Evolutionary conservation across 2,329 filamentous ascomycete species (phyloP).

Genomic region (Claviceps sp.): DNA sequence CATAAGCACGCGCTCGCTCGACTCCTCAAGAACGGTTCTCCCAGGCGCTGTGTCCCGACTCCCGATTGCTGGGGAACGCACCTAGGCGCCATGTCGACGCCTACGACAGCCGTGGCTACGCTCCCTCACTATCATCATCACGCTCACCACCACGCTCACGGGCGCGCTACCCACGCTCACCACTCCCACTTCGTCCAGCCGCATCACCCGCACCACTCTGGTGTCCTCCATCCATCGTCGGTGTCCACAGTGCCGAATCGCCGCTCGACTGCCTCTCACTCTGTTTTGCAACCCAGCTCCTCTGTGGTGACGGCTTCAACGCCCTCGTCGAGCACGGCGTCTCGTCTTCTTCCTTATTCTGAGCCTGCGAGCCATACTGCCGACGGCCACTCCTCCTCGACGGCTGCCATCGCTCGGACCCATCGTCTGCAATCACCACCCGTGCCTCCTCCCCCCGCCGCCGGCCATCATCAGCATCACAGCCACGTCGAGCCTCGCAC

Average conservation of each 20-base stretch:
- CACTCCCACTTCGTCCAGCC: background rate
- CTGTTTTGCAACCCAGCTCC: conserved; percentile 13
- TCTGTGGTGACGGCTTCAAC: conserved; percentile 12
- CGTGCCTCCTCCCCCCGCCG: conserved; percentile 19
- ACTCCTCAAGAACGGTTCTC: background rate
- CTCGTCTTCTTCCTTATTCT: conserved; percentile 13
- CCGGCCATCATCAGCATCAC: conserved; percentile 11
- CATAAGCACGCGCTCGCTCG: background rate
- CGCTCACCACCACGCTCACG: conserved; percentile 23
- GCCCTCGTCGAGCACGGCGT: conserved; percentile 13
- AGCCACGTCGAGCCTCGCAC: conserved; percentile 10
- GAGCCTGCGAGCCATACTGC: conserved; percentile 11
- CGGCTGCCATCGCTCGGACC: conserved; percentile 16
- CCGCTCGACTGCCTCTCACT: conserved; percentile 15
- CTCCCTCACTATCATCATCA: conserved; percentile 45
- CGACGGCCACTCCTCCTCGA: conserved; percentile 19
- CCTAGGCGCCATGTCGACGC: conserved; percentile 54
- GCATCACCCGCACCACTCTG: conserved; percentile 3
- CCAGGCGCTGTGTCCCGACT: background rate
- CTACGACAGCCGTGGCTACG: conserved; percentile 62
- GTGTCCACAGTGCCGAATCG: conserved; percentile 10
- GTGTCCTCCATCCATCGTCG: conserved; percentile 10
- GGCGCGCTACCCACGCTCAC: conserved; percentile 8
- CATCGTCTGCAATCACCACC: conserved; percentile 16
- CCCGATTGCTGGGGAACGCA: conserved; percentile 1